Base-by-base conservation (phyloP, 1,284 basidiomycete genomes). In the Flammula alnicola region DNA sequence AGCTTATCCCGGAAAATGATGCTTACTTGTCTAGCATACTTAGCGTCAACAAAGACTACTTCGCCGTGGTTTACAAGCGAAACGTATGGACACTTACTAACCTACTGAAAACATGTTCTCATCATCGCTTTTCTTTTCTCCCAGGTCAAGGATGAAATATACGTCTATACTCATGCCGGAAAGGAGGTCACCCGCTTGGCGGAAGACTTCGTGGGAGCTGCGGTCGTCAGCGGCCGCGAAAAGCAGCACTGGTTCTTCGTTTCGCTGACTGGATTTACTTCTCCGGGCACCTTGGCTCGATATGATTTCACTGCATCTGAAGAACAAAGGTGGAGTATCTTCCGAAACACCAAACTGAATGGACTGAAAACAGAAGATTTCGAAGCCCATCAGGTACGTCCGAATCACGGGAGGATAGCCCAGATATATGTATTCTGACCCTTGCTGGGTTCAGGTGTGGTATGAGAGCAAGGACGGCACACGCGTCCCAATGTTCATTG, bases 401-500 rank as follows among this genome's bases (percentile, higher is more conserved):
- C 11, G 19, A 16, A 35, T 26, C 40, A 11, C 6, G 25, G n/a
- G n/a, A n/a, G n/a, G n/a, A n/a, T n/a, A 30, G 11, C 8, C n/a
- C 20, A 14, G 23, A 8, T 39, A 31, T 38, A 19, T 30, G 11
- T 39, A n/a, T 27, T 32, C 32, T 54, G 16, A 53, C 43, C 25
- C 11, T 38, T 14, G 25, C 10, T 23, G n/a, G 17, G 16, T 12
- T 26, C 40, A 83, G 79, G 83, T 90, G 8, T 92, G 90, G 83
- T 92, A 86, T 60, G 65, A 74, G 16, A 86, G 83, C 68, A 89
- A 88, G 65, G 93, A 95, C 61, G 90, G 91, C 0, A 93, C 91
- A 2, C 79, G 77, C 42, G 76, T 95, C 26, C 91, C 92, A 2
- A 93, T 95, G 90, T 95, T 93, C 63, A 79, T 95, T 50, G 90